A percentile compares a stretch with the other conserved stretches of the same genome.
Evolutionary conservation across 306 rosid species (phyloP).

Genomic region (Mimosa bimucronata): DNA sequence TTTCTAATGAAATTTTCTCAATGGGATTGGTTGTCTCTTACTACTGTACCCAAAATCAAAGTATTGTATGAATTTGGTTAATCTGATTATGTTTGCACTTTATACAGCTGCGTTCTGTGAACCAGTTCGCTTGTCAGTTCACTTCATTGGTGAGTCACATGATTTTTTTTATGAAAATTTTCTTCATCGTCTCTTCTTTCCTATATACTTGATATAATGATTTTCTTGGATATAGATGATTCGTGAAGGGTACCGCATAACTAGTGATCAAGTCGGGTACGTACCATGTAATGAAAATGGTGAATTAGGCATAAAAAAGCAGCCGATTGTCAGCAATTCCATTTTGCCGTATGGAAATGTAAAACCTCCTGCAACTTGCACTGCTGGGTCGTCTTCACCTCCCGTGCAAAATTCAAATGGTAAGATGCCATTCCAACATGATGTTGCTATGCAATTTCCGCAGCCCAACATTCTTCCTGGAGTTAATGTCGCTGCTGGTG

Average conservation of each 20-base stretch:
- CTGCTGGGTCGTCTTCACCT: conserved; percentile 19
- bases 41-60: background rate
- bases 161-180: background rate
- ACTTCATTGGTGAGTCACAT: conserved; percentile 39
- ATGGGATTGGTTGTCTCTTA: background rate
- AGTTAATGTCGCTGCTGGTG: conserved; percentile 5
- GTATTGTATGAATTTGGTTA: background rate
- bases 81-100: conserved; percentile 32
- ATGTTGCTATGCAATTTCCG: background rate
- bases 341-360: conserved; percentile 4
- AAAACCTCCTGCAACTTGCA: conserved; percentile 13
- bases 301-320: conserved; percentile 17
- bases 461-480: conserved; percentile 24
- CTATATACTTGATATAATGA: background rate
- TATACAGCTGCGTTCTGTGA: conserved; percentile 35
- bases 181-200: background rate
- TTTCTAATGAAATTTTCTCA: background rate
- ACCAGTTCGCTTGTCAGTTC: conserved; percentile 44
- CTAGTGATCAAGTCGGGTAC: conserved; percentile 26
- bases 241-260: conserved; percentile 46
- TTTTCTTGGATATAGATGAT: conserved; percentile 38
- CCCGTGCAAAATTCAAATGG: background rate
- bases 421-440: conserved; percentile 11
- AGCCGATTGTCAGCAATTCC: background rate
- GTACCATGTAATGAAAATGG: background rate